These are phyloP conservation scores for Samsoniella hepiali DNA, from an alignment of 2,329 filamentous ascomycete genomes.

Conservation along the genomic window DNA sequence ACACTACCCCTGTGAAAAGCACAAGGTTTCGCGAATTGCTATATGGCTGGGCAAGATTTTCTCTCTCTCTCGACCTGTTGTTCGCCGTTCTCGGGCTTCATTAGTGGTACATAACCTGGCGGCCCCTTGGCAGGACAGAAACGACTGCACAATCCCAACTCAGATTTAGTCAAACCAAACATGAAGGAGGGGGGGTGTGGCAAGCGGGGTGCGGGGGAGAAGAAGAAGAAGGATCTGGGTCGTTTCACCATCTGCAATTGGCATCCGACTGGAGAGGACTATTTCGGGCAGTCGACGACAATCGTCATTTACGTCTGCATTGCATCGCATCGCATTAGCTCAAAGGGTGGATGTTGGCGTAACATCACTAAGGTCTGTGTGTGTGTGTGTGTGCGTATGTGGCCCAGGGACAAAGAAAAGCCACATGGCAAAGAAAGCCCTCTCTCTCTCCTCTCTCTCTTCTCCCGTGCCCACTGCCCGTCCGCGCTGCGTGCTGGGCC, in stretches of 20 bases:
- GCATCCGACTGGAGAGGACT: not conserved
- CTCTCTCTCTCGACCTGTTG: too few species aligned
- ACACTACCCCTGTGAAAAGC: not conserved
- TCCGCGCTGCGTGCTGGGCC: not conserved
- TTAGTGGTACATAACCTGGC: not conserved
- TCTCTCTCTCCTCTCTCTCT: not conserved
- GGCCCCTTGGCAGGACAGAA: not conserved
- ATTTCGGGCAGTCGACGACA: not conserved
- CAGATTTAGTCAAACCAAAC: too few species aligned
- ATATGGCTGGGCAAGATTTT: not conserved
- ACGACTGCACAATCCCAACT: too few species aligned
- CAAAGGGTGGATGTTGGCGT: too few species aligned
- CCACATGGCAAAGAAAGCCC: not conserved
- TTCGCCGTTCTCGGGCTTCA: not conserved
- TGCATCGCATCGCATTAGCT: not conserved
- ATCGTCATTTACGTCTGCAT: not conserved
- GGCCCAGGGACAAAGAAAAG: not conserved
- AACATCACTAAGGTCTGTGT: too few species aligned
- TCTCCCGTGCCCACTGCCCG: too few species aligned
- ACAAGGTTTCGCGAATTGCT: not conserved
- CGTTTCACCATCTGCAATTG: conserved; percentile 9
- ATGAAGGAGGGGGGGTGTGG: not conserved
- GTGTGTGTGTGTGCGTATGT: too few species aligned
- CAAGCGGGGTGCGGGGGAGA: not conserved
- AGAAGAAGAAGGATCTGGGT: not conserved